Conservation (phyloP, 768 basidiomycete species). For the Pseudohyphozyma bogoriensis region DNA sequence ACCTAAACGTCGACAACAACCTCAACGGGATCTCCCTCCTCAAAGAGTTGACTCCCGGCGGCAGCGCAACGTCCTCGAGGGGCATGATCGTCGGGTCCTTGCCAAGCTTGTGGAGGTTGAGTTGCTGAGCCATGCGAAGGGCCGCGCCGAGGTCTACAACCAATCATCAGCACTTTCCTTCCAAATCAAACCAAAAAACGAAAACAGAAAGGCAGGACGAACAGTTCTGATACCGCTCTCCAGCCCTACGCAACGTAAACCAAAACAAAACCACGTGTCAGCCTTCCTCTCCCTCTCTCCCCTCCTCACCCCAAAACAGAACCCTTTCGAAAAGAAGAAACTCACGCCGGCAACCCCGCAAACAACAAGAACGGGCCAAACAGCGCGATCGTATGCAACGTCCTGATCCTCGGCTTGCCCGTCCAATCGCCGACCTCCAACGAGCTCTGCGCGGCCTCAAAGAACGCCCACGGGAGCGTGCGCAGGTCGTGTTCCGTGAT, state of each 20-base stretch:
- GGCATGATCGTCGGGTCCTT: constrained; percentile 4
- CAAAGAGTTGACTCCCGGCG: constrained; percentile 3
- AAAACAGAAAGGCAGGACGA: too few species aligned
- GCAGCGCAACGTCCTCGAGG: constrained; percentile 1
- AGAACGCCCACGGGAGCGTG: not conserved
- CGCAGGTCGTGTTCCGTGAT: constrained; percentile 3
- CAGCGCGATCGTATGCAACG: constrained; percentile 12
- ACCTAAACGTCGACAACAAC: too few species aligned
- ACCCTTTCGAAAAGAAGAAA: not conserved
- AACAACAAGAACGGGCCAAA: constrained; percentile 9
- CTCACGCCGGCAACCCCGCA: constrained; percentile 2
- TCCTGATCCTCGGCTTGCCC: constrained; percentile 5
- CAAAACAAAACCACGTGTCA: not conserved
- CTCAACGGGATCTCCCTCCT: constrained; percentile 11
- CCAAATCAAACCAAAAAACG: too few species aligned
- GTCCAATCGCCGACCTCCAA: constrained; percentile 16
- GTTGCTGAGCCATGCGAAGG: constrained; percentile 4
- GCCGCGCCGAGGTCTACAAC: constrained; percentile 7
- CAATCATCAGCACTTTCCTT: too few species aligned
- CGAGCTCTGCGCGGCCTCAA: not conserved
- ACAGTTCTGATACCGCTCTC: not conserved
- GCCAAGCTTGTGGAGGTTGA: constrained; percentile 13
- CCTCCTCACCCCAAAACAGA: too few species aligned
- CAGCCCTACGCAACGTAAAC: too few species aligned
- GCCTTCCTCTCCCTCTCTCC: too few species aligned